Percentiles rank a stretch among this genome's conserved stretches.
These are phyloP conservation scores for Saturnispora sanitii DNA, from an alignment of 805 yeast genomes.

Conservation along the genomic window DNA sequence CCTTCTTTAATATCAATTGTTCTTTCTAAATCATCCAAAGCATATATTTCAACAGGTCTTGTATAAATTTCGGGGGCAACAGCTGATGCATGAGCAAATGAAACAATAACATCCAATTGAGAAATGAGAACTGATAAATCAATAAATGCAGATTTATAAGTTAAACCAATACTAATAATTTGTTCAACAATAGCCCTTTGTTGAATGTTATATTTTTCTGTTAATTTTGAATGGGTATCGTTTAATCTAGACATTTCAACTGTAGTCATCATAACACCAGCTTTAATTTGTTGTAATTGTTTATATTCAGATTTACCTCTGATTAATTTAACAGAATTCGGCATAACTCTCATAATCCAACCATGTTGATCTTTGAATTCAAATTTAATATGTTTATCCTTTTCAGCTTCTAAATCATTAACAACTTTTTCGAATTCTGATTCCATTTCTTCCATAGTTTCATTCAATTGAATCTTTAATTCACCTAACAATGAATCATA, in stretches of 20 bases:
- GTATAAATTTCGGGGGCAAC: constrained; percentile 74
- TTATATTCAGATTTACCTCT: constrained; percentile 51
- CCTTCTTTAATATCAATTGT: constrained; percentile 56
- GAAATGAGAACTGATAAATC: constrained; percentile 56
- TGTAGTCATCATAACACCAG: constrained; percentile 90
- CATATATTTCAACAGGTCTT: constrained; percentile 52
- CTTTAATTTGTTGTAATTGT: constrained; percentile 86
- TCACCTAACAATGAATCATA: constrained; percentile 69
- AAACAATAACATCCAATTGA: constrained; percentile 69
- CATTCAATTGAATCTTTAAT: constrained; percentile 49
- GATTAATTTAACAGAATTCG: constrained; percentile 76
- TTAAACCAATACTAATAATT: constrained; percentile 67
- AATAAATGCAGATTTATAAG: constrained; percentile 72
- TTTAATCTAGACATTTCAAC: constrained; percentile 50
- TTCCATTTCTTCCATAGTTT: constrained; percentile 44
- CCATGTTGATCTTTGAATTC: constrained; percentile 86
- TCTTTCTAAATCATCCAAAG: constrained; percentile 38
- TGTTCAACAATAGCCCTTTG: constrained; percentile 76
- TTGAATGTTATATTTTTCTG: constrained; percentile 58
- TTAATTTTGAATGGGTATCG: constrained; percentile 45
- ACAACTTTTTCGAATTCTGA: constrained; percentile 54
- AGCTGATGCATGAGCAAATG: constrained; percentile 78
- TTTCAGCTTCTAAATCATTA: constrained; percentile 69
- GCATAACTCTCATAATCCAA: constrained; percentile 88
- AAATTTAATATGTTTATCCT: constrained; percentile 79